Evolutionary conservation across 345 rosid genomes (phyloP).

Genomic region (Eutrema yunnanense): DNA sequence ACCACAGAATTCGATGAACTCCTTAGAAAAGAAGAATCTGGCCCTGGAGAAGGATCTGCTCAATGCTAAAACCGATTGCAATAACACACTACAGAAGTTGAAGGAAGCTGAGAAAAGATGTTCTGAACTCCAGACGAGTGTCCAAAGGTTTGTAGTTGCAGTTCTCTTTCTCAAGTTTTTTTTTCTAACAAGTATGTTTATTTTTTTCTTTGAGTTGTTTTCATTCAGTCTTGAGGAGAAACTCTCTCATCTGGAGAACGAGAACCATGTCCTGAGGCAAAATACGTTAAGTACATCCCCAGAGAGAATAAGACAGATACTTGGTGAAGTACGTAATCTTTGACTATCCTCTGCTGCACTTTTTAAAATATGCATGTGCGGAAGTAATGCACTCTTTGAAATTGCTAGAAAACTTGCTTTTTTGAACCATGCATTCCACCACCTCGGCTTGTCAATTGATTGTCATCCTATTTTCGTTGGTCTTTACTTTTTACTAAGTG

Average conservation of each 20-base stretch:
- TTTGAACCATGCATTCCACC: not conserved
- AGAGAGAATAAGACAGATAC: slow-evolving; percentile 42
- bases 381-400: not conserved
- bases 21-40: slow-evolving; percentile 68
- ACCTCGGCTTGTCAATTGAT: not conserved
- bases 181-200: not conserved
- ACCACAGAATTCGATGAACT: slow-evolving; percentile 40
- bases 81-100: slow-evolving; percentile 49
- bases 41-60: slow-evolving; percentile 62
- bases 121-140: slow-evolving; percentile 60
- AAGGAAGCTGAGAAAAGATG: slow-evolving; percentile 62
- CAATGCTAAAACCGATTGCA: slow-evolving; percentile 49
- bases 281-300: slow-evolving; percentile 57
- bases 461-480: not conserved
- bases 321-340: slow-evolving; percentile 59
- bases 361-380: slow-evolving; percentile 10
- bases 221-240: slow-evolving; percentile 62
- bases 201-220: not conserved
- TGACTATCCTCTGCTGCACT: slow-evolving; percentile 9
- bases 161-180: slow-evolving; percentile 3
- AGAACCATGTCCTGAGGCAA: slow-evolving; percentile 79
- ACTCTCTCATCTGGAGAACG: slow-evolving; percentile 70
- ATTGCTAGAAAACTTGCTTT: not conserved
- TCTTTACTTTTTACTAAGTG: slow-evolving; percentile 2
- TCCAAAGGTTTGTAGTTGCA: slow-evolving; percentile 50